Evolutionary conservation across 305 asterid genomes (phyloP), one percentile per base, ranked within the genome.

Genomic region (Plantago coronopus): DNA sequence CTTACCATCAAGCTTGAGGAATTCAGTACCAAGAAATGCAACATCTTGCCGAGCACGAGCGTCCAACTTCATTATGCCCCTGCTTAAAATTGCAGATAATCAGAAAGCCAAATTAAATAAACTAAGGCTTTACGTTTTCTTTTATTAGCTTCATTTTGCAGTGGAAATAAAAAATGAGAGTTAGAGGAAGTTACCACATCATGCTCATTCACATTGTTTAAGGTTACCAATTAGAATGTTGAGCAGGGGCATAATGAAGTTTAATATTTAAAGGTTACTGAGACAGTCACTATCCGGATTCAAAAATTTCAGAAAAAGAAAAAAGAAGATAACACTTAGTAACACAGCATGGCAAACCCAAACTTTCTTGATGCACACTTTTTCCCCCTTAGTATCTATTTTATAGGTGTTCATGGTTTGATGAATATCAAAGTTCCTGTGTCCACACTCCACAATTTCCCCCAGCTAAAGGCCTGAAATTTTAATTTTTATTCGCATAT

Each of bases 1-100:
- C 69, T 76, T 79, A 91, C 98, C 98, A 67, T 91, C 98, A 73
- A 91, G 88, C 84, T 91, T 91, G 64, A 91, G 95, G 78, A 91
- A 86, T 74, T 80, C 95, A 18, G 89, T 75, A 68, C 96, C 86
- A 57, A 91, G 89, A 81, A 91, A 72, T 4, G 98, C 98, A 66
- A 91, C 86, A 48, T 91, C 98, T 74, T 79, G 90, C 61, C 95
- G 85, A 20, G 88, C 98, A 57, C 98, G 98, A 59, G 91, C 95
- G 66, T 88, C 86, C 88, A 88, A 68, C 77, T 79, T 86, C 95
- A 70, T 75, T 69, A 91, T 74, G 77, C 90, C 77, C 71, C 98
- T 91, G 67, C 63, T 60, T 16, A 51, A 61, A 76, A 68, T 56
- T 22, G 57, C 57, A 48, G 53, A 54, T 44, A 23, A 63, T 69